phyloP scores from a whole-genome alignment of 75 land plant genomes.

The Picea glauca region DNA sequence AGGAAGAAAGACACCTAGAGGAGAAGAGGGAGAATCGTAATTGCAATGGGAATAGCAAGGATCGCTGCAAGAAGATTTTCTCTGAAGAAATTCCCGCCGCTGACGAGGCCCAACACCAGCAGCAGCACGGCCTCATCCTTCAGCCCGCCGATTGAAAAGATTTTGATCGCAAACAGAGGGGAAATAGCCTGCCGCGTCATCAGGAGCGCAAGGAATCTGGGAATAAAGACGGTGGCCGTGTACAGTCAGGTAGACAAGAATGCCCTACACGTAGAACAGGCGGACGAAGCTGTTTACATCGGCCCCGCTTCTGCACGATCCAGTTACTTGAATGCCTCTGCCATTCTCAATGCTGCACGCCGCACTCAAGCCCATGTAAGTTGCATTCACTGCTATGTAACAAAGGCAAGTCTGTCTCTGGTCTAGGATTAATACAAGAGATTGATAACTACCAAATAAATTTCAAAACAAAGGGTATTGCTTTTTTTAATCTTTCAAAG shows the following conservation, averaged over 20 bases:
- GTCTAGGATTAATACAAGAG: too few relatives aligned
- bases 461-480: too few relatives aligned
- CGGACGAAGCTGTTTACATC: constrained; percentile 87
- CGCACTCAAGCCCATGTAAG: constrained; percentile 70
- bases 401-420: too few relatives aligned
- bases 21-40: too few relatives aligned
- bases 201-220: constrained; percentile 70
- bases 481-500: too few relatives aligned
- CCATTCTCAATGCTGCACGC: constrained; percentile 72
- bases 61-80: not conserved
- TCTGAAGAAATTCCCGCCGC: not conserved
- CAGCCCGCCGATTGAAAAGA: constrained; percentile 55
- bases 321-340: constrained; percentile 72
- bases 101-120: not conserved
- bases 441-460: too few relatives aligned
- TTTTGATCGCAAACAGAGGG: constrained; percentile 91
- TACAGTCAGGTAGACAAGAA: constrained; percentile 85
- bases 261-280: constrained; percentile 67
- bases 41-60: constrained; percentile 6
- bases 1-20: too few relatives aligned
- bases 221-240: constrained; percentile 86
- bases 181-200: constrained; percentile 95
- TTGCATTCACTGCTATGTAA: too few relatives aligned
- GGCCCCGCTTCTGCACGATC: constrained; percentile 81
- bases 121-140: not conserved